Evolutionary conservation across 1,284 basidiomycete genomes (phyloP).

Genomic region (Trichosporon sp.): DNA sequence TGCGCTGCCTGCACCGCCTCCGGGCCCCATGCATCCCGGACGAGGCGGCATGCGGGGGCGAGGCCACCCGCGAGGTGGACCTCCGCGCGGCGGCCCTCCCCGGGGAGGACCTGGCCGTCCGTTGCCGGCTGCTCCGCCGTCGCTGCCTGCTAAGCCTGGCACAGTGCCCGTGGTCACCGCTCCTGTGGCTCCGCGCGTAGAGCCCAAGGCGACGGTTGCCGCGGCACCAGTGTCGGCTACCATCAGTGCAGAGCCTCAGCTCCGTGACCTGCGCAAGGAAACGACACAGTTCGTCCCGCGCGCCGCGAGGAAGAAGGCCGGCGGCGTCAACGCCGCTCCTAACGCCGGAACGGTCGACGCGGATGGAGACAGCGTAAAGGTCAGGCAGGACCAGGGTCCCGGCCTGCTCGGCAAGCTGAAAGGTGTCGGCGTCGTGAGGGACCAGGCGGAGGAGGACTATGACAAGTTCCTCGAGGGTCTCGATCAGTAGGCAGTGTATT

Average conservation of each 20-base stretch:
- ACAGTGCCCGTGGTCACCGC: not conserved
- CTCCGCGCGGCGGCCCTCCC: not conserved
- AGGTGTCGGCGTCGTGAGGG: not conserved
- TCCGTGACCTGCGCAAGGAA: conserved; percentile 88
- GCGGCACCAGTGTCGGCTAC: conserved; percentile 54
- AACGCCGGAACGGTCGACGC: conserved; percentile 37
- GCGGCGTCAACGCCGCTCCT: conserved; percentile 41
- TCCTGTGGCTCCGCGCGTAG: conserved; percentile 24
- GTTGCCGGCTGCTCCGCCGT: conserved; percentile 22
- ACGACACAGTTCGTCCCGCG: conserved; percentile 78
- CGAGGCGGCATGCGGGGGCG: not conserved
- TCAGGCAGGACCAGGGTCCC: conserved; percentile 30
- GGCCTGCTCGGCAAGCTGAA: conserved; percentile 36
- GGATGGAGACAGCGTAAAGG: conserved; percentile 45
- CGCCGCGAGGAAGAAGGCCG: conserved; percentile 44
- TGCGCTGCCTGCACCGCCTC: not conserved
- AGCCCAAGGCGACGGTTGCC: conserved; percentile 30
- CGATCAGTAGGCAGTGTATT: conserved; percentile 7
- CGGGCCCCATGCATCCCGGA: not conserved
- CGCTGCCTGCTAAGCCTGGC: conserved; percentile 34
- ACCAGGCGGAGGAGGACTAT: conserved; percentile 21
- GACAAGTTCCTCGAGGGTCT: conserved; percentile 18
- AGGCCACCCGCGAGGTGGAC: not conserved
- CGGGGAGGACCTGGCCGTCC: not conserved
- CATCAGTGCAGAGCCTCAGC: conserved; percentile 72